Base-by-base conservation (phyloP, 108 stramenopile genomes). In the Nannochloropsis gaditana region DNA sequence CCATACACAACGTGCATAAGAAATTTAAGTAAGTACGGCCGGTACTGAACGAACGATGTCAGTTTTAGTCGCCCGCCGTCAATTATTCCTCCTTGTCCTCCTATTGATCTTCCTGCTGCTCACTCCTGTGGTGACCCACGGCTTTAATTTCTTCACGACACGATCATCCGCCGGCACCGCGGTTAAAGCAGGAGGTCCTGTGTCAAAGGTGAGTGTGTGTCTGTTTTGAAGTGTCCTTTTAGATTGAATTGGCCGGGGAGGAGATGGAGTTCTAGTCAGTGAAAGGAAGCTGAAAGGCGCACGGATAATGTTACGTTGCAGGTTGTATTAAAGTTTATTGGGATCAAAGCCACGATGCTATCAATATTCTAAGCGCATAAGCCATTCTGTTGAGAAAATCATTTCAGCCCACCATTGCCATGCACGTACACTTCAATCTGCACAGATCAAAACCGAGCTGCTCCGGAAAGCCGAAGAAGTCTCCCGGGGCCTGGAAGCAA, bases 391-490 rank as follows among this genome's bases (percentile, higher is more conserved):
- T 31, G 31, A 0, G 31, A 31, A 31, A 1, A 31, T 1, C 31
- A 31, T 31, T 31, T 31, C 31, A 31, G 31, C 31, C 31, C 31
- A 31, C 31, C 31, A 31, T 31, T 31, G 31, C 31, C 59, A 3
- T n/a, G n/a, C 59, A 73, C 59, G 59, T n/a, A 73, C 59, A 15
- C 59, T 73, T 6, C 4, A 73, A 5, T 3, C 59, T n/a, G 3
- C 15, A 73, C n/a, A 73, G 59, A 15, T 73, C 8, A 73, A 73
- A n/a, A 73, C 59, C 4, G 59, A 73, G 19, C 59, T 73, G 3
- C 59, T 73, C 59, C n/a, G 19, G 19, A 73, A 73, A 73, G 59
- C 59, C 19, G 59, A 73, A 73, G 59, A 73, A n/a, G 59, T 73
- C 59, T n/a, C 15, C 59, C 59, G 59, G 4, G 59, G 59, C 19